Base-by-base conservation (phyloP, 352 stramenopile genomes). In the Plasmopara viticola region DNA sequence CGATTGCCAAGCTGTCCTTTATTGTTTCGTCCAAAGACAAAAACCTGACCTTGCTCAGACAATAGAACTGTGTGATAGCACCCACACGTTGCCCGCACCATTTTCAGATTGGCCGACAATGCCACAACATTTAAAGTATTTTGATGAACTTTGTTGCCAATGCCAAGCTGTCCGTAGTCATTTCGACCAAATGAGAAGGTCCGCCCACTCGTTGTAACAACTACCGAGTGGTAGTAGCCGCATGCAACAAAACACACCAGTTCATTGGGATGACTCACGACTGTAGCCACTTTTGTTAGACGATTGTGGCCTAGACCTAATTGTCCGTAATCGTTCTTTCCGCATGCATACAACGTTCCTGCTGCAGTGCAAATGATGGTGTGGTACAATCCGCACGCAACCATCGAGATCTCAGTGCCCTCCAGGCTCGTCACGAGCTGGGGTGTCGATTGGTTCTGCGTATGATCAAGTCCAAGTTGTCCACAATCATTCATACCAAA, bases 401-500 rank as follows among this genome's bases (percentile, higher is more conserved):
- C 81, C 74, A 88, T 91, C 4, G 76, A 71, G 14, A 90, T 68
- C 66, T 90, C 68, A 7, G 82, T 72, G 2, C 79, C 69, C 39
- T 87, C 73, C n/a, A 94, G 57, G 2, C 63, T 62, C 42, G 87
- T 91, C 10, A 93, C 84, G n/a, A 79, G 58, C 49, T 91, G 81
- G 1, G 84, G 83, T 0, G 70, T 77, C 7, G 77, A 72, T 45
- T 86, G 73, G 42, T 92, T 77, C 33, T 89, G 77, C 9, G 80
- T 93, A 48, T 90, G 75, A 53, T 95, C 83, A 9, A 90, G 63
- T 5, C 83, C 84, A 29, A 95, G 68, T 38, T 95, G 84, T 5
- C 84, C 84, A 51, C 83, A 95, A 63, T 95, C 84, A 30, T 95
- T 95, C 83, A 93, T 93, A 10, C 84, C 85, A 55, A 94, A 95